A percentile compares a stretch with the other conserved stretches of the same genome.
Conservation (phyloP, 1,284 basidiomycete species). For the Schizophyllum commune region DNA sequence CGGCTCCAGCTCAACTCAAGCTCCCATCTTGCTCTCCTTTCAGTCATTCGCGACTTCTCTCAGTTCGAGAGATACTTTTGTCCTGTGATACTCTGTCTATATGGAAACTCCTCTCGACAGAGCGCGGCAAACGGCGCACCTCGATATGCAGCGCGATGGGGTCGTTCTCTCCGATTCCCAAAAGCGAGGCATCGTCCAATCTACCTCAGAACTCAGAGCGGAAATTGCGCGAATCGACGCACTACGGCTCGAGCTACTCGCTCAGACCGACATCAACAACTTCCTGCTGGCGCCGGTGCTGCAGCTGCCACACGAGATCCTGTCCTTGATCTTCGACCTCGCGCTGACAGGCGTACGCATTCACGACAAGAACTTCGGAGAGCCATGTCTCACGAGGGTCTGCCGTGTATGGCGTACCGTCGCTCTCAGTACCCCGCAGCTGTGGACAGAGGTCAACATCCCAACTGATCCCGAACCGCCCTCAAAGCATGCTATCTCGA, state of each 20-base stretch:
- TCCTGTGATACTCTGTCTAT: background rate
- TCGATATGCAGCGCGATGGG: background rate
- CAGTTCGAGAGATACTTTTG: too few species aligned
- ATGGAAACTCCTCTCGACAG: background rate
- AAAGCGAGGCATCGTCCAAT: background rate
- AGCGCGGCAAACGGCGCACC: background rate
- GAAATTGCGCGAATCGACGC: background rate
- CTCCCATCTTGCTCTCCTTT: too few species aligned
- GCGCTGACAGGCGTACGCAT: background rate
- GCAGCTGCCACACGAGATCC: background rate
- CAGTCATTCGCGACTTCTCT: too few species aligned
- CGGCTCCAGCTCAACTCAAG: too few species aligned
- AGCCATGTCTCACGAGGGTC: background rate
- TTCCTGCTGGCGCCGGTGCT: background rate
- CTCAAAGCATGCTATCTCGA: background rate
- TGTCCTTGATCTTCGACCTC: background rate
- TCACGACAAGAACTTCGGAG: background rate
- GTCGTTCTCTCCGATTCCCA: background rate
- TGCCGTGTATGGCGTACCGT: background rate
- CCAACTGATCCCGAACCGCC: background rate
- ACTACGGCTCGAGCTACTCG: background rate
- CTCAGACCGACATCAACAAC: background rate
- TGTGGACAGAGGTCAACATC: background rate
- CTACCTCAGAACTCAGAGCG: background rate
- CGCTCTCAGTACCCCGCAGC: background rate